Percentiles rank a stretch among this genome's conserved stretches.
phyloP scores from a whole-genome alignment of 140 eudicot genomes.

The Bidens hawaiensis region DNA sequence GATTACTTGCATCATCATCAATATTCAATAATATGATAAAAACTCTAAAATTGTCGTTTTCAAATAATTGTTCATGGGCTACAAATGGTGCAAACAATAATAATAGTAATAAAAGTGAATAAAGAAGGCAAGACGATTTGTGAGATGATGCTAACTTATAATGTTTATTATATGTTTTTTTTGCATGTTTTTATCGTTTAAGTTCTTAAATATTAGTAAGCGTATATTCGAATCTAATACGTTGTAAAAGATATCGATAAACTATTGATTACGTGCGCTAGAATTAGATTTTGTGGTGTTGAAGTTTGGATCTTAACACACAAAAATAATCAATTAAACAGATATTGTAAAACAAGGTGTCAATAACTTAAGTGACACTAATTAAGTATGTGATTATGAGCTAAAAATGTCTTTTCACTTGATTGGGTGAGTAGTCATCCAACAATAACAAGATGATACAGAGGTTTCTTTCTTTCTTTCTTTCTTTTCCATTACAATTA shows the following conservation, averaged over 20 bases:
- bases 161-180: neutral
- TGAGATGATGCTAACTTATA: neutral
- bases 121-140: neutral
- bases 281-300: neutral
- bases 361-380: neutral
- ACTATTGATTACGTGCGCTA: neutral
- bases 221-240: neutral
- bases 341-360: neutral
- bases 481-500: neutral
- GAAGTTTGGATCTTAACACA: neutral
- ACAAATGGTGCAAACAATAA: neutral
- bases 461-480: too few species aligned
- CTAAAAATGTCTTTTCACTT: too few species aligned
- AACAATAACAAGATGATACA: neutral
- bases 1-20: slow-evolving; percentile 21
- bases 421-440: neutral
- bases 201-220: neutral
- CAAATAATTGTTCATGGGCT: slow-evolving; percentile 34
- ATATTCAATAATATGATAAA: slow-evolving; percentile 23
- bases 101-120: neutral
- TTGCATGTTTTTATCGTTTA: slow-evolving; percentile 7
- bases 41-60: slow-evolving; percentile 26
- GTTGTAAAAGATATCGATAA: neutral
- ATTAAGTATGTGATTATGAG: neutral
- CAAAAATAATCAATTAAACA: neutral